A percentile compares a stretch with the other conserved stretches of the same genome.
Evolutionary conservation across 1,139 yeast genomes (phyloP).

Genomic region (Magnusiomyces tetraspermus): DNA sequence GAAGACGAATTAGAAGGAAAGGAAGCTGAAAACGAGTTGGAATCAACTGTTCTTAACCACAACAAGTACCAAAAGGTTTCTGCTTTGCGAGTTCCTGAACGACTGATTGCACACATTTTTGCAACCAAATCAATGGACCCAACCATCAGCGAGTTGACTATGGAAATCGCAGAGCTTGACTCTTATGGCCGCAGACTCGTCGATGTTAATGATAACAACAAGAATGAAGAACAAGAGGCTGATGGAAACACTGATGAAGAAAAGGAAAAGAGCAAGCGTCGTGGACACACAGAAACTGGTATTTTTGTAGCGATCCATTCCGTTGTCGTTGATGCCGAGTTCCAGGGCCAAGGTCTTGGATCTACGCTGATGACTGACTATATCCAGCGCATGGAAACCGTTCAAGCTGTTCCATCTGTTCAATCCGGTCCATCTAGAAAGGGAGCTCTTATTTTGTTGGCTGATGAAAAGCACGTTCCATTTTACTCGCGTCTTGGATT

Average conservation of each 20-base stretch:
- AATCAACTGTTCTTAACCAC: slow-evolving; percentile 1
- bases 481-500: slow-evolving; percentile 80
- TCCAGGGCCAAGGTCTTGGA: slow-evolving; percentile 75
- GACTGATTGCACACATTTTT: slow-evolving; percentile 71
- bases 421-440: no score
- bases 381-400: slow-evolving; percentile 80
- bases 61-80: slow-evolving; percentile 35
- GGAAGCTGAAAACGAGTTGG: no score
- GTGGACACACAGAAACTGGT: slow-evolving; percentile 76
- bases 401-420: no score
- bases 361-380: slow-evolving; percentile 78
- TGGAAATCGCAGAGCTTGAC: slow-evolving; percentile 47
- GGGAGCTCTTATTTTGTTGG: slow-evolving; percentile 69
- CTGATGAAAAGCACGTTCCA: slow-evolving; percentile 58
- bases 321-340: slow-evolving; percentile 65
- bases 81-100: slow-evolving; percentile 40
- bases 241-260: no score
- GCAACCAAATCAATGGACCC: slow-evolving; percentile 54
- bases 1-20: no score
- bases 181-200: slow-evolving; percentile 22
- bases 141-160: slow-evolving; percentile 51
- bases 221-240: slow-evolving; percentile 19
- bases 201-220: no score
- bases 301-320: slow-evolving; percentile 74
- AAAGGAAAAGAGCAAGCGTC: slow-evolving; percentile 25